A percentile compares a stretch with the other conserved stretches of the same genome.
Conservation (phyloP, 768 basidiomycete species). For the Tylopilus cervinicoccineus region DNA sequence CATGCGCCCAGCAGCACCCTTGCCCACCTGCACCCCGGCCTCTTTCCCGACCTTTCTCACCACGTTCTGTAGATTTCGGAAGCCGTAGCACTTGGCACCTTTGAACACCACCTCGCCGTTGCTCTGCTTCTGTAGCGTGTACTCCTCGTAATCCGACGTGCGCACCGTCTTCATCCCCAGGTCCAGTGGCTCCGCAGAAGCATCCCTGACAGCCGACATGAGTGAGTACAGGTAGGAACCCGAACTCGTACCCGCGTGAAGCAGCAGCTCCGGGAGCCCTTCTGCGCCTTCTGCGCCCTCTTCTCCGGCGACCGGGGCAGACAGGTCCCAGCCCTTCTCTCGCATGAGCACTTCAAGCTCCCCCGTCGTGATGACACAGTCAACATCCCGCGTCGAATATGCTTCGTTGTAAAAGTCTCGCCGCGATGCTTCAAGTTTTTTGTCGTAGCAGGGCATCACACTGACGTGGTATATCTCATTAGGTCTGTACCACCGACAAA, state of each 20-base stretch:
- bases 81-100: constrained; percentile 95
- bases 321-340: constrained; percentile 79
- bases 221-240: constrained; percentile 89
- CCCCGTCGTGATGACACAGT: constrained; percentile 96
- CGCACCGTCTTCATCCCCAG: constrained; percentile 59
- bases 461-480: constrained; percentile 92
- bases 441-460: constrained; percentile 99
- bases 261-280: constrained; percentile 66
- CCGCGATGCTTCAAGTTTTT: constrained; percentile 96
- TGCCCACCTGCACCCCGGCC: constrained; percentile 65
- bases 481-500: constrained; percentile 46
- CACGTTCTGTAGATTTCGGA: constrained; percentile 94
- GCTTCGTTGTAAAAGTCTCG: constrained; percentile 85
- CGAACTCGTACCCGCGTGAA: constrained; percentile 82
- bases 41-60: constrained; percentile 91
- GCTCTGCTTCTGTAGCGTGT: constrained; percentile 43
- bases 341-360: constrained; percentile 84
- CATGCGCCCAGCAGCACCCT: constrained; percentile 58
- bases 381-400: constrained; percentile 87
- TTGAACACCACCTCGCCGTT: constrained; percentile 73
- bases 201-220: constrained; percentile 48
- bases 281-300: constrained; percentile 17
- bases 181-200: constrained; percentile 42
- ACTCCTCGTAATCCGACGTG: constrained; percentile 76
- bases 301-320: constrained; percentile 52